Evolutionary conservation across 2,329 filamentous ascomycete genomes (phyloP), one percentile per base, ranked within the genome.

Genomic region (Exserohilum rostratum): DNA sequence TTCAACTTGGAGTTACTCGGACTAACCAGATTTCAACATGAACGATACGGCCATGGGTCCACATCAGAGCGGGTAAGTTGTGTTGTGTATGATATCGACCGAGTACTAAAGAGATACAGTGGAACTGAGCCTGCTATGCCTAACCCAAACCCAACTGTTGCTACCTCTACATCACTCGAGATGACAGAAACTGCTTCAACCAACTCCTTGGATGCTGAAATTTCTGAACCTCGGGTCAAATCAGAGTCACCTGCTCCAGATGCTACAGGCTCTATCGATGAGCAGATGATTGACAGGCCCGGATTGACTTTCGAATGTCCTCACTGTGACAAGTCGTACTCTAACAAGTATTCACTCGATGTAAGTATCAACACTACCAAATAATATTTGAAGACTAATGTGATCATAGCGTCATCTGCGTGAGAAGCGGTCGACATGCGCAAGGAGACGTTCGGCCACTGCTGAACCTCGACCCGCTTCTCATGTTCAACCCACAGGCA

Each of bases 401-500:
- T 49, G 17, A 43, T 58, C 3, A 15, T 7, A 60, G 58, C 48
- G 34, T 7, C 51, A 55, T 43, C 10, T 45, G 10, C 15, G 11
- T 3, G 52, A 58, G 5, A 47, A 27, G 17, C 47, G 31, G 27
- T 45, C 31, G 3, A 27, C 11, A 12, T 60, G 55, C 34, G 29
- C 29, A n/a, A 56, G 33, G 13, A 35, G 29, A 3, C 38, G 39
- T 33, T 15, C 29, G 12, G 31, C 20, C 30, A 20, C 1, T 25
- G 15, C 11, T 7, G 31, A 40, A 5, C 13, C 45, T 25, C 12
- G 22, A 25, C 7, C 22, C 7, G 22, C 22, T 25, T 25, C 22
- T 12, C 40, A 3, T 63, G 62, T 15, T 57, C 48, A 2, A 63
- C 60, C n/a, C 52, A 58, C 20, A 45, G 22, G n/a, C 7, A 15